These are phyloP conservation scores for Arachnopeziza araneosa DNA, from an alignment of 2,329 filamentous ascomycete species.

Conservation along the genomic window DNA sequence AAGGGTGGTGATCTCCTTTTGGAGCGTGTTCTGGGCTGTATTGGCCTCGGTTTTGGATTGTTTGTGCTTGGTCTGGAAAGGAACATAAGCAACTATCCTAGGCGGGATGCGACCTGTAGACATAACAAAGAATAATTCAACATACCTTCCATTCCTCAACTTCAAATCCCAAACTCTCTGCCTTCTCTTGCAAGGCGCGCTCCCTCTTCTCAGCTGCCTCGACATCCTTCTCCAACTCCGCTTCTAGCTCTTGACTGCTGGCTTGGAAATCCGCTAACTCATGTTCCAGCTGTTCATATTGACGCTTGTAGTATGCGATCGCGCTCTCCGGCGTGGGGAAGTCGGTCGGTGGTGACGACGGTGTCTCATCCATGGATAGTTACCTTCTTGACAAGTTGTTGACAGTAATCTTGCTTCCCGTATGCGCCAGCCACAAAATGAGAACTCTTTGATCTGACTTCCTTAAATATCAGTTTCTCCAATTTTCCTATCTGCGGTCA, in stretches of 20 bases:
- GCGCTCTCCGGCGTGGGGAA: slow-evolving; percentile 62
- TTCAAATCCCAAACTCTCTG: slow-evolving; percentile 78
- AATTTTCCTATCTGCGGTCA: background rate
- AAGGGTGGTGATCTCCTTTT: slow-evolving; percentile 92
- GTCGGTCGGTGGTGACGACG: slow-evolving; percentile 56
- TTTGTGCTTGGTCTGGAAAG: slow-evolving; percentile 79
- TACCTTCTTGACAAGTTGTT: background rate
- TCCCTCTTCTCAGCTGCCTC: slow-evolving; percentile 94
- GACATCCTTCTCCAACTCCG: slow-evolving; percentile 92
- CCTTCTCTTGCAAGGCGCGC: slow-evolving; percentile 77
- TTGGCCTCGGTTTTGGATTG: slow-evolving; percentile 88
- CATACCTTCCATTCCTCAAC: slow-evolving; percentile 97
- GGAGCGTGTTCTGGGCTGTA: slow-evolving; percentile 74
- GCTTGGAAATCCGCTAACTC: slow-evolving; percentile 92
- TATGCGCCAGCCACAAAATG: background rate
- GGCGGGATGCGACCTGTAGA: background rate
- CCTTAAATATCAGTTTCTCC: background rate
- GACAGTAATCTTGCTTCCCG: background rate
- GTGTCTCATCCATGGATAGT: slow-evolving; percentile 42
- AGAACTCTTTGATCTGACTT: background rate
- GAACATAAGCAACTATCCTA: slow-evolving; percentile 1
- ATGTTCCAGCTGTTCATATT: slow-evolving; percentile 87
- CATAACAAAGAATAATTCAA: slow-evolving; percentile 4
- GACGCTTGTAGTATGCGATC: slow-evolving; percentile 88
- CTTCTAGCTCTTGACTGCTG: slow-evolving; percentile 89